Conservation (phyloP, 2,329 filamentous ascomycete genomes). For the Cordyceps javanica region DNA sequence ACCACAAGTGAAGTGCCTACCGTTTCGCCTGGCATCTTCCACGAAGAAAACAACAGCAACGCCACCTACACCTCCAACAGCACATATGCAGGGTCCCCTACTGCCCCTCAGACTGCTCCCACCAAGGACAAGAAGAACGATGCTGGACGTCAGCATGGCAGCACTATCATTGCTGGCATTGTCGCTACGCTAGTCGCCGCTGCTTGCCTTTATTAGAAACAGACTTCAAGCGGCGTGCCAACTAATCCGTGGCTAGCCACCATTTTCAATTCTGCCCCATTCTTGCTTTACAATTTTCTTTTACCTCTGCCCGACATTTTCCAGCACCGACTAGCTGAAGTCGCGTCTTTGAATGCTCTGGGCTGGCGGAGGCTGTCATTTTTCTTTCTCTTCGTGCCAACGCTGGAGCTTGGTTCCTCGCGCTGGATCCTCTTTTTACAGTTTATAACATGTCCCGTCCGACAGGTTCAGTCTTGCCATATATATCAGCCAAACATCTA, state of each 20-base stretch:
- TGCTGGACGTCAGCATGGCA: slow-evolving; percentile 40
- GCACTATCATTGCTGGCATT: slow-evolving; percentile 46
- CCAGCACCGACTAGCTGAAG: neutral
- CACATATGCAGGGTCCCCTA: slow-evolving; percentile 18
- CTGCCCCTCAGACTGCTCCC: slow-evolving; percentile 23
- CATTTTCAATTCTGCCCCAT: slow-evolving; percentile 10
- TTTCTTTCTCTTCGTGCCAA: neutral
- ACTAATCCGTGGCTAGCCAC: neutral
- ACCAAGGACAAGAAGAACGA: slow-evolving; percentile 38
- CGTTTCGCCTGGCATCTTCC: slow-evolving; percentile 45
- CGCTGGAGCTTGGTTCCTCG: slow-evolving; percentile 4
- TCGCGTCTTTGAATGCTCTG: neutral
- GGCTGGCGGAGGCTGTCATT: slow-evolving; percentile 1
- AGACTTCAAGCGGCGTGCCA: slow-evolving; percentile 10
- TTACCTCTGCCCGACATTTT: neutral
- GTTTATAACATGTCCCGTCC: slow-evolving; percentile 1
- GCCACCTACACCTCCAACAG: slow-evolving; percentile 17
- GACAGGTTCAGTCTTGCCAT: slow-evolving; percentile 9
- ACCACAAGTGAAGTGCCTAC: slow-evolving; percentile 21
- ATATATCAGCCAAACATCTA: slow-evolving; percentile 23
- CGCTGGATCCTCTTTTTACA: neutral
- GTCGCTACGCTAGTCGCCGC: slow-evolving; percentile 51
- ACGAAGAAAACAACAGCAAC: slow-evolving; percentile 43
- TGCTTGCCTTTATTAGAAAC: slow-evolving; percentile 38
- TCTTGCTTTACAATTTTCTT: slow-evolving; percentile 17